Conservation (phyloP, 2,329 filamentous ascomycete species). For the Ophidiomyces ophidiicola region DNA sequence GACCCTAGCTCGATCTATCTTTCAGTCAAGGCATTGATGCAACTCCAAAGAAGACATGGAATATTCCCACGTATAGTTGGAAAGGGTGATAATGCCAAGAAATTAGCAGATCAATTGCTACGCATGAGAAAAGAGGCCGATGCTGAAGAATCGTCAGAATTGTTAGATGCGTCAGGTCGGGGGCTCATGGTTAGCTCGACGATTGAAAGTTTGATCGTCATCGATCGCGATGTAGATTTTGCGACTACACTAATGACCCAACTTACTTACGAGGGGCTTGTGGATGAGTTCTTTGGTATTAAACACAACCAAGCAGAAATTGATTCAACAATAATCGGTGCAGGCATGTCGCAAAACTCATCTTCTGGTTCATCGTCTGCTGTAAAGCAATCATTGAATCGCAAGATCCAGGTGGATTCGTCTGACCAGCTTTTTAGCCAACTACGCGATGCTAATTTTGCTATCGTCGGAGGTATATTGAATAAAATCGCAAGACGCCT, state of each 20-base stretch:
- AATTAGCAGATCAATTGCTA: conserved; percentile 70
- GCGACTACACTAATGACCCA: conserved; percentile 87
- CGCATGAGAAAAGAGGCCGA: conserved; percentile 89
- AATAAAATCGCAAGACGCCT: conserved; percentile 84
- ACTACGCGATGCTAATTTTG: conserved; percentile 85
- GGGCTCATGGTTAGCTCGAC: conserved; percentile 74
- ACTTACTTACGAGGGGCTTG: conserved; percentile 87
- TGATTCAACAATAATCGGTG: conserved; percentile 76
- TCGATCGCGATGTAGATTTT: conserved; percentile 90
- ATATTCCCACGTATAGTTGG: conserved; percentile 90
- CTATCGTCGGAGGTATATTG: conserved; percentile 75
- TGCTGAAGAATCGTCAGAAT: conserved; percentile 58
- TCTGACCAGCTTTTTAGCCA: conserved; percentile 81
- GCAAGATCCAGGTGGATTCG: conserved; percentile 78
- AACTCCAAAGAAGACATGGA: conserved; percentile 79
- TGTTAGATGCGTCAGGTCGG: conserved; percentile 41
- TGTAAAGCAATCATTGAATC: conserved; percentile 56
- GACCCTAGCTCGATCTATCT: conserved; percentile 85
- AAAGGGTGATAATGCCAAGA: conserved; percentile 88
- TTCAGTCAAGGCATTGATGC: conserved; percentile 84
- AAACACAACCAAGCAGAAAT: conserved; percentile 87
- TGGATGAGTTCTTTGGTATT: conserved; percentile 88
- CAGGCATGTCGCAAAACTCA: conserved; percentile 45
- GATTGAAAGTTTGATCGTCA: conserved; percentile 83
- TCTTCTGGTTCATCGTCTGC: conserved; percentile 37